These are phyloP conservation scores for Nicotiana noctiflora DNA, from an alignment of 257 asterid species.

Conservation along the genomic window DNA sequence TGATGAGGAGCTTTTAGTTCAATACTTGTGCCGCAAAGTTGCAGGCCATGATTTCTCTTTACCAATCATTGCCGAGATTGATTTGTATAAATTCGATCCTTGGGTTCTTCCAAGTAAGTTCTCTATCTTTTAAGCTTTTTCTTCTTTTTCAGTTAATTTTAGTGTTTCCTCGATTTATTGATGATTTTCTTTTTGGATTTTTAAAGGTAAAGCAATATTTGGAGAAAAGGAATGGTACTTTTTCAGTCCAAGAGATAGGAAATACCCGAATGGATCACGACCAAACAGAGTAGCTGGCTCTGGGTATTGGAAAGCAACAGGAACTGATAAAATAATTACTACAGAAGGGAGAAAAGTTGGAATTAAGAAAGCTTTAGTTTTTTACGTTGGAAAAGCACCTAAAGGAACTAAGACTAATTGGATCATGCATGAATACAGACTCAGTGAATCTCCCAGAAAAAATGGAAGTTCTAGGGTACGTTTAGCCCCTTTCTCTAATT, in stretches of 20 bases:
- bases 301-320: conserved; percentile 95
- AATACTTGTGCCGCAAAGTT: conserved; percentile 58
- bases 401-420: conserved; percentile 85
- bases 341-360: conserved; percentile 79
- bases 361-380: conserved; percentile 79
- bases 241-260: conserved; percentile 78
- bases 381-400: conserved; percentile 84
- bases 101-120: conserved; percentile 78
- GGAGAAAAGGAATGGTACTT: conserved; percentile 95
- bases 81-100: conserved; percentile 73
- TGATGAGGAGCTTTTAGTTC: conserved; percentile 82
- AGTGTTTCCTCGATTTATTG: background rate
- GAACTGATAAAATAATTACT: conserved; percentile 56
- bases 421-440: conserved; percentile 89
- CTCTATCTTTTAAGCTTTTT: background rate
- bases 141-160: no score
- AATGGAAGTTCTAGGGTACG: conserved; percentile 49
- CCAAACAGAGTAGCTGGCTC: conserved; percentile 85
- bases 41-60: conserved; percentile 62
- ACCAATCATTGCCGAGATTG: conserved; percentile 61
- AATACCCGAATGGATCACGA: conserved; percentile 85
- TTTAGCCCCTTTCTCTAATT: background rate
- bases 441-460: conserved; percentile 38
- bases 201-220: conserved; percentile 58
- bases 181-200: background rate